Evolutionary conservation across 192 early-diverging fungal species (phyloP).

Genomic region (Backusella sp.): DNA sequence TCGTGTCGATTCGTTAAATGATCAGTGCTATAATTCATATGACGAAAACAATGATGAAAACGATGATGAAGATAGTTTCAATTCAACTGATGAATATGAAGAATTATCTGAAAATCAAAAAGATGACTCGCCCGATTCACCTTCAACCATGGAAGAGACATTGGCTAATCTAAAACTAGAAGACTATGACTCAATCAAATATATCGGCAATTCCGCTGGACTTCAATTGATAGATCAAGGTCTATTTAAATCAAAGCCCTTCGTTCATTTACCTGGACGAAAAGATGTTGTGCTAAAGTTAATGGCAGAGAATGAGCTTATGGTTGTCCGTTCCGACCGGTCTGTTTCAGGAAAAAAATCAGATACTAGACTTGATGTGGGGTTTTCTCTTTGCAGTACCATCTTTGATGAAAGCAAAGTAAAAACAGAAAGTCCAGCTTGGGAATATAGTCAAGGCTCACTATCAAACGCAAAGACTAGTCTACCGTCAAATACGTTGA

Average conservation of each 20-base stretch:
- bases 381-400: constrained; percentile 22
- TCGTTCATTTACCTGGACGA: constrained; percentile 30
- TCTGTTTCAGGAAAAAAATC: constrained; percentile 18
- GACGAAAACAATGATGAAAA: constrained; percentile 2
- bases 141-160: constrained; percentile 17
- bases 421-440: not conserved
- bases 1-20: not conserved
- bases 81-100: not conserved
- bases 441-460: not conserved
- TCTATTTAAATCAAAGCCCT: constrained; percentile 24
- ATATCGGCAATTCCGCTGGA: constrained; percentile 30
- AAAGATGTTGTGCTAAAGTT: constrained; percentile 25
- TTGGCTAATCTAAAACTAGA: constrained; percentile 21
- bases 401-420: constrained; percentile 18
- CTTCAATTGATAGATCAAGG: constrained; percentile 26
- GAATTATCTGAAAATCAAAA: not conserved
- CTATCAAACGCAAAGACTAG: not conserved
- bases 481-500: constrained; percentile 3
- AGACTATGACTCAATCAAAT: constrained; percentile 34
- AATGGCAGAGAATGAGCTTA: constrained; percentile 27
- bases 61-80: not conserved
- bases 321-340: constrained; percentile 29
- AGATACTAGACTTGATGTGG: constrained; percentile 23
- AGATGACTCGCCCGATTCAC: not conserved
- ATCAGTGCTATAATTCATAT: not conserved